Conservation (phyloP, 371 early-diverging fungal genomes). For the Capniomyces stellatus region DNA sequence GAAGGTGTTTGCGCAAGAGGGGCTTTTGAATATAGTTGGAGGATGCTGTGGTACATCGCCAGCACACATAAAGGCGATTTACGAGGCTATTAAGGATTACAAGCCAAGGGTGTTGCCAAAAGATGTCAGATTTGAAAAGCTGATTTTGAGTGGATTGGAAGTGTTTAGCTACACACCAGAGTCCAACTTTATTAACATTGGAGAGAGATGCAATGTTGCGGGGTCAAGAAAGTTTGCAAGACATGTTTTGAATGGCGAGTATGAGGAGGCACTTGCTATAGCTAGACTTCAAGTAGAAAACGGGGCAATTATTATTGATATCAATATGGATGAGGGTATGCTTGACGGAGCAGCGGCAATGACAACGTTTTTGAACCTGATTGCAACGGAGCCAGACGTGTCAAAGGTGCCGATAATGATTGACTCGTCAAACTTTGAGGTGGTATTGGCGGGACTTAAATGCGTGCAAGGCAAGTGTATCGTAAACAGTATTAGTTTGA, state of each 20-base stretch:
- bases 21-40: conserved; percentile 81
- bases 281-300: conserved; percentile 82
- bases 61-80: conserved; percentile 75
- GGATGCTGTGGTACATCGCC: conserved; percentile 95
- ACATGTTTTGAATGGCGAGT: conserved; percentile 71
- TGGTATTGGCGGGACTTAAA: conserved; percentile 83
- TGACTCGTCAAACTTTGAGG: conserved; percentile 90
- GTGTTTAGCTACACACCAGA: conserved; percentile 48
- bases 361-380: conserved; percentile 74
- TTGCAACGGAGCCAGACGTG: conserved; percentile 89
- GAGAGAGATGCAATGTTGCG: conserved; percentile 90
- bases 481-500: conserved; percentile 85
- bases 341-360: conserved; percentile 83
- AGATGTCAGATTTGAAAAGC: conserved; percentile 30
- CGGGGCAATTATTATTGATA: conserved; percentile 83
- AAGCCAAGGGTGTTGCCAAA: conserved; percentile 37
- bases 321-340: conserved; percentile 90
- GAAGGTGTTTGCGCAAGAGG: conserved; percentile 67
- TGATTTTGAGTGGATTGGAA: conserved; percentile 75
- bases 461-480: conserved; percentile 91
- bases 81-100: conserved; percentile 48
- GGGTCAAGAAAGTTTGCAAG: conserved; percentile 84
- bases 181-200: conserved; percentile 81
- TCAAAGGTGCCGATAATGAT: conserved; percentile 78
- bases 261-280: conserved; percentile 82